phyloP scores from a whole-genome alignment of 768 basidiomycete species.

The Mycena vulgaris region DNA sequence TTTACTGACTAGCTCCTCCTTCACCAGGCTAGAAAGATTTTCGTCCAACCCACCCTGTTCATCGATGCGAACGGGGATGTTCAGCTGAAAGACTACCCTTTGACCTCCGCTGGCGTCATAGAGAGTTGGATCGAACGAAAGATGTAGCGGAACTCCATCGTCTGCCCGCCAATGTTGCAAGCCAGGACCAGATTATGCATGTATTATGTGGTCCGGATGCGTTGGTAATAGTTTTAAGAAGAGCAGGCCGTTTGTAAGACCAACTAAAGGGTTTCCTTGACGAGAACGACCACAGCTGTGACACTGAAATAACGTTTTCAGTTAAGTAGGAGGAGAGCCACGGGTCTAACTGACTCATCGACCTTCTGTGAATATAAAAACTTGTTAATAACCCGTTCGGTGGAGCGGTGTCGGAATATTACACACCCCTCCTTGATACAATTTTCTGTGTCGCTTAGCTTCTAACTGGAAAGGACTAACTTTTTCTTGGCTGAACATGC shows the following conservation, averaged over 20 bases:
- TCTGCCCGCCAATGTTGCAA: background rate
- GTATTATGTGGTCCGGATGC: background rate
- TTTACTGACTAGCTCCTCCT: background rate
- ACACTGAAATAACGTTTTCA: conserved; percentile 61
- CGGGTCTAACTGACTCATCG: conserved; percentile 75
- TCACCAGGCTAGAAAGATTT: conserved; percentile 84
- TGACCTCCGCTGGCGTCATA: conserved; percentile 81
- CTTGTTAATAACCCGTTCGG: background rate
- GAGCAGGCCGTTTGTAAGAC: background rate
- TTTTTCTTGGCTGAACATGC: conserved; percentile 80
- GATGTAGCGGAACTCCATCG: conserved; percentile 49
- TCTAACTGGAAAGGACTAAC: conserved; percentile 84
- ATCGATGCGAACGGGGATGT: conserved; percentile 75
- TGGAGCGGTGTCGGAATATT: conserved; percentile 13
- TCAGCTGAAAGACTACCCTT: conserved; percentile 83
- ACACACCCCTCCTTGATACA: conserved; percentile 83
- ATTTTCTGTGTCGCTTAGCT: conserved; percentile 75
- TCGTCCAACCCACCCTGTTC: conserved; percentile 88
- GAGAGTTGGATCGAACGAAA: conserved; percentile 86
- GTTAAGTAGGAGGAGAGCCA: conserved; percentile 11
- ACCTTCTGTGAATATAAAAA: conserved; percentile 69
- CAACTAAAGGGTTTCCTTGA: conserved; percentile 71
- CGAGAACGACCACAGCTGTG: conserved; percentile 78
- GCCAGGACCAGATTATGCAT: conserved; percentile 11
- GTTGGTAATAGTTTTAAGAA: background rate